Base-by-base conservation (phyloP, 164 flowering plant species). In the Berberis thunbergii region DNA sequence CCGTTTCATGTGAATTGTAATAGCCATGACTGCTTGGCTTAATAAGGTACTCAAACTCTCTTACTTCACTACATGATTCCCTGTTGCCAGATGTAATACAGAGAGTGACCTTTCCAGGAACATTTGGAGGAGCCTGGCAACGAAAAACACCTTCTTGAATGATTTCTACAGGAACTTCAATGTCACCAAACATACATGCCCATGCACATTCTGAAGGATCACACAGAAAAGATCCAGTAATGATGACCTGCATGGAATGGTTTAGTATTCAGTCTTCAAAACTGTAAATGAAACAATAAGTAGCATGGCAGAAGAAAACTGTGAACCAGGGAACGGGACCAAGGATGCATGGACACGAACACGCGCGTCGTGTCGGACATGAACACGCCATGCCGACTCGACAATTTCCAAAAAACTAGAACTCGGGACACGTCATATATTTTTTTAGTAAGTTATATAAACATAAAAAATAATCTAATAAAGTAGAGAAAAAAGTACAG, bases 121-220 rank as follows among this genome's bases (percentile, higher is more conserved):
- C 66, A 62, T 73, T 80, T 58, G 82, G 80, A 70, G 99, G 96
- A 65, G 96, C 92, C 57, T 73, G 72, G 69, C 99, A 95, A 54
- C 86, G 58, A 26, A 95, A 63, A 54, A 91, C 97, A 61, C 97
- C 96, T 46, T 81, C 80, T 55, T 85, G 96, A 70, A 95, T 75
- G 49, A 91, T 74, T 75, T 87, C 70, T 64, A 75, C 60, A 62
- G 96, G 94, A 80, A 89, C 91, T 78, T 95, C 96, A 77, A 72
- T 70, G 64, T 86, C 88, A 67, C 94, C 97, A 77, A 95, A 87
- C 99, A 87, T 85, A 70, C 97, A 95, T 41, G 66, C 63, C 97
- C 96, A 95, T 38, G 72, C n/a, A 72, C 67, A 64, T 45, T 82
- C 83, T 52, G 84, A 84, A 6, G 92, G 81, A 78, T 85, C 76